These are phyloP conservation scores for Prunus fruticosa DNA, from an alignment of 306 rosid genomes.

Conservation along the genomic window DNA sequence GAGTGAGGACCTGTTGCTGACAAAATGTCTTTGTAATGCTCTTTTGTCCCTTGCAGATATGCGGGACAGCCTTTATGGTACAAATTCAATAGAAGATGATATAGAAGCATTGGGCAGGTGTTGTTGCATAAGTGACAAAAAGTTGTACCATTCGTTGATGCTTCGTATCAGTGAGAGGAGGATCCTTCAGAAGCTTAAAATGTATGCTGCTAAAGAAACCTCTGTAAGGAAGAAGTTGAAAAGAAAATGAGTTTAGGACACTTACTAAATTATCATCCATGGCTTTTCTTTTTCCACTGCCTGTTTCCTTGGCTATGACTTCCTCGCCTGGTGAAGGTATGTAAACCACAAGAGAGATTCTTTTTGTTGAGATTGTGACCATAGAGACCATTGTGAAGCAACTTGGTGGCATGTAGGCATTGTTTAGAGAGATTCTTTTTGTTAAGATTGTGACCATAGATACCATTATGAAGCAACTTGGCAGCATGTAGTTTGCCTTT, in stretches of 20 bases:
- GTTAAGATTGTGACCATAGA: not conserved
- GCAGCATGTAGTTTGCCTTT: not conserved
- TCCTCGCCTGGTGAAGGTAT: not conserved
- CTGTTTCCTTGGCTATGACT: not conserved
- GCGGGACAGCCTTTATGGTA: slow-evolving; percentile 71
- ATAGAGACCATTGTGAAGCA: not conserved
- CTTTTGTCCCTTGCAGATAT: slow-evolving; percentile 56
- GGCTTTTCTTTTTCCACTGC: not conserved
- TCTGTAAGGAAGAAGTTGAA: slow-evolving; percentile 41
- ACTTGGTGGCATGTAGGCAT: not conserved
- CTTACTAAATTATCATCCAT: not conserved
- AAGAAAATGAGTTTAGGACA: slow-evolving; percentile 17
- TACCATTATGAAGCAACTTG: not conserved
- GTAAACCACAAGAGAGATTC: not conserved
- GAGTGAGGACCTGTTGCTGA: slow-evolving; percentile 50
- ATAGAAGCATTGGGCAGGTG: slow-evolving; percentile 41
- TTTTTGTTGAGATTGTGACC: not conserved
- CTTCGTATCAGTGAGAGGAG: slow-evolving; percentile 71
- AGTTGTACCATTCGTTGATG: slow-evolving; percentile 67
- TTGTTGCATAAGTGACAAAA: slow-evolving; percentile 42
- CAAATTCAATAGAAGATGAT: slow-evolving; percentile 55
- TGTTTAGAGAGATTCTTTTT: not conserved
- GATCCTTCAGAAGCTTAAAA: slow-evolving; percentile 61
- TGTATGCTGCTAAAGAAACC: slow-evolving; percentile 42
- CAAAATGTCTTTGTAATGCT: slow-evolving; percentile 48